These are phyloP conservation scores for Lecanicillium sp. DNA, from an alignment of 2,329 filamentous ascomycete genomes.

Conservation along the genomic window DNA sequence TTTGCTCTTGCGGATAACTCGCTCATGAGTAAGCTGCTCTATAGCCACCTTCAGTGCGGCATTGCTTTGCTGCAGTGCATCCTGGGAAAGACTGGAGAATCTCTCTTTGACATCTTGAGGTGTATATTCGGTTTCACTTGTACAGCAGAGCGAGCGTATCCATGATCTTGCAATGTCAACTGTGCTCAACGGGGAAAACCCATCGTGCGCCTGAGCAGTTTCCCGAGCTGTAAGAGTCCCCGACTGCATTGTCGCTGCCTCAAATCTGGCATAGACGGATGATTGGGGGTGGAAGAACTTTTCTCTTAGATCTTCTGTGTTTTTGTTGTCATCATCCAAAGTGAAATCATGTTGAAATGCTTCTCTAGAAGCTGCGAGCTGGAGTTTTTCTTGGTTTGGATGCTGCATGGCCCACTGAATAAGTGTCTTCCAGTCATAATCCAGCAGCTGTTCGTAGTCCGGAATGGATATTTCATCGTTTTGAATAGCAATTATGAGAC, in stretches of 20 bases:
- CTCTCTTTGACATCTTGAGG: slow-evolving; percentile 43
- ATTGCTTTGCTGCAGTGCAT: slow-evolving; percentile 34
- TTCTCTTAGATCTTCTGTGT: slow-evolving; percentile 45
- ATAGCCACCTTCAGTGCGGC: slow-evolving; percentile 43
- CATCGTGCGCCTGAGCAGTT: slow-evolving; percentile 1
- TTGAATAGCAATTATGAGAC: slow-evolving; percentile 62
- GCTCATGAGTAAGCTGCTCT: slow-evolving; percentile 40
- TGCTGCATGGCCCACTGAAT: slow-evolving; percentile 61
- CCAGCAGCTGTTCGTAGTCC: slow-evolving; percentile 55
- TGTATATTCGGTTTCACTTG: slow-evolving; percentile 43
- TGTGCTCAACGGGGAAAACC: slow-evolving; percentile 18
- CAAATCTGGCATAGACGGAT: slow-evolving; percentile 52
- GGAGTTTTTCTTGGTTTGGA: slow-evolving; percentile 37
- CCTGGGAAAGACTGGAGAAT: slow-evolving; percentile 42
- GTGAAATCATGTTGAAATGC: slow-evolving; percentile 39
- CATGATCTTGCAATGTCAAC: slow-evolving; percentile 48
- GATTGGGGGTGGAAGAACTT: slow-evolving; percentile 49
- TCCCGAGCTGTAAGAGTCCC: slow-evolving; percentile 30
- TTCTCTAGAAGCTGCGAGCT: slow-evolving; percentile 42
- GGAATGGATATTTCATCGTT: slow-evolving; percentile 53
- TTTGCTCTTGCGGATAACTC: slow-evolving; percentile 55
- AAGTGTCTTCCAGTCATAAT: slow-evolving; percentile 63
- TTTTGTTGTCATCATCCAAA: slow-evolving; percentile 30
- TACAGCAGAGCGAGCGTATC: slow-evolving; percentile 54
- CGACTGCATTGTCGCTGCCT: slow-evolving; percentile 45